phyloP scores from a whole-genome alignment of 306 rosid genomes.

The Vigna angularis region DNA sequence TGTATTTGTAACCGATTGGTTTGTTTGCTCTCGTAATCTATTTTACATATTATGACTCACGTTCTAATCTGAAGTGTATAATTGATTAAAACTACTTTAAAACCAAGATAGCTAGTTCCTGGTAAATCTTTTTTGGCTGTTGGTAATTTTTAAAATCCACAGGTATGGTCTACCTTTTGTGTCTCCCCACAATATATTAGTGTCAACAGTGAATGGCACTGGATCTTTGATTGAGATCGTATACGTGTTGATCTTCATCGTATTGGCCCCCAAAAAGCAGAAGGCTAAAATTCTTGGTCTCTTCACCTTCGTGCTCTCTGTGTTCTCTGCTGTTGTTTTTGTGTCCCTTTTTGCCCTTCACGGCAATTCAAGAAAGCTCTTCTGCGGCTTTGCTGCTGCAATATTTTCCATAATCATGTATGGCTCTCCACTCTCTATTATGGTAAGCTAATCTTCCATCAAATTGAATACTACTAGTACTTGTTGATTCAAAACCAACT shows the following conservation, averaged over 20 bases:
- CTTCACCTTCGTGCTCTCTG: slow-evolving; percentile 48
- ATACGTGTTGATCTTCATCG: slow-evolving; percentile 72
- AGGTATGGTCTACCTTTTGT: slow-evolving; percentile 96
- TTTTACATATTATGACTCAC: too few species aligned
- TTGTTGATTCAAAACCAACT: background rate
- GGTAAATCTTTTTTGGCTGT: background rate
- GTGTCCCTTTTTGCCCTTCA: slow-evolving; percentile 77
- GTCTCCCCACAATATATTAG: slow-evolving; percentile 79
- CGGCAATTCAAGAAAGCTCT: slow-evolving; percentile 60
- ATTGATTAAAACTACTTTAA: background rate
- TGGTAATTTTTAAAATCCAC: slow-evolving; percentile 3
- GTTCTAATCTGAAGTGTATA: background rate
- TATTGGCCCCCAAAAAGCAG: slow-evolving; percentile 60
- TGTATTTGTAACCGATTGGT: too few species aligned
- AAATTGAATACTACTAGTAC: background rate
- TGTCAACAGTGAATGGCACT: slow-evolving; percentile 78
- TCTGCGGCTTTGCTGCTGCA: slow-evolving; percentile 76
- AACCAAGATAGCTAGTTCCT: background rate
- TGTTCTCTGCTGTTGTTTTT: slow-evolving; percentile 69
- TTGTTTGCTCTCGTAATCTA: too few species aligned
- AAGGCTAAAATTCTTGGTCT: slow-evolving; percentile 66
- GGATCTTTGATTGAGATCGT: slow-evolving; percentile 72
- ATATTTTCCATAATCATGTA: slow-evolving; percentile 91
- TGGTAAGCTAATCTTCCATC: slow-evolving; percentile 57
- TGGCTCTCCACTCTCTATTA: slow-evolving; percentile 86